Evolutionary conservation across 345 rosid species (phyloP).

Genomic region (Populus davidiana): DNA sequence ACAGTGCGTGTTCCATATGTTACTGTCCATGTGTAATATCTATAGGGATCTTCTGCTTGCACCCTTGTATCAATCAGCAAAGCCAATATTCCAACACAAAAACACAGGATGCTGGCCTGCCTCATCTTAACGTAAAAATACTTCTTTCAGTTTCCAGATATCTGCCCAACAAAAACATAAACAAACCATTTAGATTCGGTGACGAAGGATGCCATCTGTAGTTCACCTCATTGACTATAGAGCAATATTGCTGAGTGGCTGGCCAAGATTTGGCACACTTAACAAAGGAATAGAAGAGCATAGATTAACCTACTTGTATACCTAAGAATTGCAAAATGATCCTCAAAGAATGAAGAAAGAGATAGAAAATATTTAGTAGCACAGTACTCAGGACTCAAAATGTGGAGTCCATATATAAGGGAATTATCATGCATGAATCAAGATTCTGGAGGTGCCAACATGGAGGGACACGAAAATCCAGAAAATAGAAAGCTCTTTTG

Average conservation of each 20-base stretch:
- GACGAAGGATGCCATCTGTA: too few relatives aligned
- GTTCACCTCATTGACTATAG: too few relatives aligned
- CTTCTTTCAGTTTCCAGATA: not conserved
- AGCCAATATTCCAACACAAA: conserved; percentile 34
- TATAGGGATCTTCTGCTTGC: conserved; percentile 55
- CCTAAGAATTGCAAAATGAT: not conserved
- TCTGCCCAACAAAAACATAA: conserved; percentile 7
- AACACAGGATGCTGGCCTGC: conserved; percentile 18
- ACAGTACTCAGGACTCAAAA: not conserved
- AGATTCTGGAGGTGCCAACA: conserved; percentile 9
- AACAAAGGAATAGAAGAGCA: not conserved
- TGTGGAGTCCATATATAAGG: not conserved
- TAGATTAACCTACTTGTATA: not conserved
- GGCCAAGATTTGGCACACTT: not conserved
- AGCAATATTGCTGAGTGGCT: too few relatives aligned
- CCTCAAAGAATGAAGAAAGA: not conserved
- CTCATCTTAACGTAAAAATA: conserved; percentile 25
- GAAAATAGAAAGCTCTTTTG: conserved; percentile 25
- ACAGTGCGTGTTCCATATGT: conserved; percentile 62
- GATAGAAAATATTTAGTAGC: not conserved
- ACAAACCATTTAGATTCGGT: not conserved
- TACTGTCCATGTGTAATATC: conserved; percentile 58
- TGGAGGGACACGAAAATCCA: conserved; percentile 16
- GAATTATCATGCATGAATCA: not conserved
- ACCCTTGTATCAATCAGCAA: conserved; percentile 28